Base-by-base conservation (phyloP, 805 yeast species). In the Candida ponderosae region DNA sequence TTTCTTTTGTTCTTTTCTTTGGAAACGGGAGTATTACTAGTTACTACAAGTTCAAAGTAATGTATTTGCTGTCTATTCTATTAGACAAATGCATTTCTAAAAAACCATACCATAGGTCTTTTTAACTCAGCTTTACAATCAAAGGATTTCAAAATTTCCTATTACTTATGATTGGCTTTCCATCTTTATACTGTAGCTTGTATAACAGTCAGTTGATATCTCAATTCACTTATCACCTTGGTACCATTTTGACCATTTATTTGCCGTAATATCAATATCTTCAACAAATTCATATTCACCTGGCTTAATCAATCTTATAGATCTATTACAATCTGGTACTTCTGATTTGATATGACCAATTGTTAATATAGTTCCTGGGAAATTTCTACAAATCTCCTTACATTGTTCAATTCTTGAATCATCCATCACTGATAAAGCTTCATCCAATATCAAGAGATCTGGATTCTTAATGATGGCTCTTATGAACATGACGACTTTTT, bases 361-460 rank as follows among this genome's bases (percentile, higher is more conserved):
- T 0, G 82, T 67, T 27, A 90, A 67, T 3, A 80, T 77, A 0
- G 96, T 79, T 0, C 94, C 84, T 3, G 73, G 70, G 72, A 79
- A 78, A 34, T 62, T 51, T 28, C 71, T 60, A 20, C 69, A 56
- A 6, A 77, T 47, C 24, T 63, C 62, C 46, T 78, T 78, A 38
- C 87, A 81, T 34, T 62, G 66, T 29, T 65, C 64, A 41, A 80
- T 66, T 26, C 73, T 68, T 17, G 67, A 72, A 37, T 76, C 79
- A 29, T 81, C 84, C 93, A 90, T 85, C 14, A 88, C 94, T 18
- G 95, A 84, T 40, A 90, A 76, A 0, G 97, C 95, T 63, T 90
- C 98, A 58, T 90, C 98, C 3, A 90, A 63, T 33, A 90, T 81
- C 36, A 90, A 64, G 1, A 90, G 62, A 34, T 75, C 72, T 0